Conservation (phyloP, 2,329 filamentous ascomycete genomes). For the Curvularia spicifera region DNA sequence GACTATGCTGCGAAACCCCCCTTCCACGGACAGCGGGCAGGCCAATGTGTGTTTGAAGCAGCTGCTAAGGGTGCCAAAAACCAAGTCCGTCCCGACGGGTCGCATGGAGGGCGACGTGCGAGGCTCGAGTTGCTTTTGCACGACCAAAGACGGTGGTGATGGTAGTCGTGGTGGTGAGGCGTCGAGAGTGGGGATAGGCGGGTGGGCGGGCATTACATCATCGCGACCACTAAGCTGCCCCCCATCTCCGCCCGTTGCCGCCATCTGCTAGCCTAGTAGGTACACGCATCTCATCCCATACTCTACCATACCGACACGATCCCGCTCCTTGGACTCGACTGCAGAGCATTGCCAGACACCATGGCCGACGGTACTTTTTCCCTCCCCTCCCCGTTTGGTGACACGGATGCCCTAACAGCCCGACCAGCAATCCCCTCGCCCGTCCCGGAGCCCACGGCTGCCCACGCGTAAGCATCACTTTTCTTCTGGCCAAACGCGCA, state of each 20-base stretch:
- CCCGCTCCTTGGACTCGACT: background rate
- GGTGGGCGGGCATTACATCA: background rate
- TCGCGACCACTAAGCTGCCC: background rate
- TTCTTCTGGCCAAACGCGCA: background rate
- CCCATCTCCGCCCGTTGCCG: background rate
- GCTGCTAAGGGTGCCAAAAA: background rate
- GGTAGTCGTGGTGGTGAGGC: background rate
- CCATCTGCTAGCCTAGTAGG: background rate
- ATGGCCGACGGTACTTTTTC: conserved; percentile 40
- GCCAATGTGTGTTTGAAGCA: background rate
- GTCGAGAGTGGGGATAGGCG: background rate
- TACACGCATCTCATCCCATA: background rate
- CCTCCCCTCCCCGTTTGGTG: too few species aligned
- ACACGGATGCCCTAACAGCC: conserved; percentile 1
- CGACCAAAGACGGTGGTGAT: background rate
- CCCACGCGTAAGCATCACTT: conserved; percentile 51
- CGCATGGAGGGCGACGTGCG: background rate
- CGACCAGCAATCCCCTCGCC: conserved; percentile 63
- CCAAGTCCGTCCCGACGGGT: background rate
- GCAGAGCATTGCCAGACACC: background rate
- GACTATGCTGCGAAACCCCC: conserved; percentile 3
- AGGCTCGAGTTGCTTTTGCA: background rate
- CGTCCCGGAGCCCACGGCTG: conserved; percentile 60
- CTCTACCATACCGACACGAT: background rate
- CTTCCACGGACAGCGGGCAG: conserved; percentile 8